Evolutionary conservation across 1,139 yeast species (phyloP), one percentile per base, ranked within the genome.

Genomic region (Blastobotrys arbuscula): DNA sequence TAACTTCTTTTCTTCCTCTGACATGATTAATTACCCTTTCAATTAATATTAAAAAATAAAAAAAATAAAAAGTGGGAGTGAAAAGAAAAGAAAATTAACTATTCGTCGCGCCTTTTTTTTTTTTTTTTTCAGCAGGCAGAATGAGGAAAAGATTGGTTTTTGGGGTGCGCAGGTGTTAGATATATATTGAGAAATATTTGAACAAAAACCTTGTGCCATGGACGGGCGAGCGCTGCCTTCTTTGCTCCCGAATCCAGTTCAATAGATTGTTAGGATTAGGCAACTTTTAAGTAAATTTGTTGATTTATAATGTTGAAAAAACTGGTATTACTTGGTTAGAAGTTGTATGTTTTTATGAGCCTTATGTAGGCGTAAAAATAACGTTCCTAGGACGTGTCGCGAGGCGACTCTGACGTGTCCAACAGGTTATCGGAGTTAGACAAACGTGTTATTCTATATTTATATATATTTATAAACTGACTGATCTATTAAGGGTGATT

Each of bases 31-130:
- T 28, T 28, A 28, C 31, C 10, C 12, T n/a, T 35, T 4, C 10
- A 35, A 35, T 35, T 18, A 18, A 35, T 18, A 10, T 18, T 2
- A 19, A 36, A 5, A 36, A 24, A 19, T 7, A 9, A 19, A 36
- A 19, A 36, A 36, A 36, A 36, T 12, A 36, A 36, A 36, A 36
- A 36, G 39, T 36, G 39, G 39, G 6, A 20, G 26, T 36, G 39
- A 36, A 19, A 36, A 19, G n/a, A 24, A 19, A 16, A 19, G 24
- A 19, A 19, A 36, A 16, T 12, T 20, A 12, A 28, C 3, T 24
- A 24, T 24, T 28, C 12, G 31, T 28, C 31, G 31, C 31, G 31
- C 31, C 13, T 28, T 28, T 28, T 28, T 28, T 28, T 28, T 28
- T 28, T 28, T 28, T 28, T 9, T 28, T 28, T 9, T 28, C 13